phyloP scores from a whole-genome alignment of 192 early-diverging fungal genomes.

The Neocallimastix lanati region DNA sequence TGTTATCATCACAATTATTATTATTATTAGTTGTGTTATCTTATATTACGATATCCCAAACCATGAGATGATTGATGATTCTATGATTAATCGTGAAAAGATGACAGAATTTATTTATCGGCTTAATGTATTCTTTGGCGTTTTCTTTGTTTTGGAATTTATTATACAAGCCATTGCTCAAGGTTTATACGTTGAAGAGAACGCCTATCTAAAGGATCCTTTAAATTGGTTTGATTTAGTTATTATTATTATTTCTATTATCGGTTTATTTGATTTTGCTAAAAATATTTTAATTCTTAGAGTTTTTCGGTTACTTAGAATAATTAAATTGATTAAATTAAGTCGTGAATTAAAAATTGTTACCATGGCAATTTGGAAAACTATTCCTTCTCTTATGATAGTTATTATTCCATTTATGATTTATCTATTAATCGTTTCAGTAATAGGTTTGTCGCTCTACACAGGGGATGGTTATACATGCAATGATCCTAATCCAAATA shows the following conservation, averaged over 20 bases:
- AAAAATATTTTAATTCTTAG: not conserved
- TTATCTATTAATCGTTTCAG: not conserved
- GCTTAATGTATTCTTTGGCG: not conserved
- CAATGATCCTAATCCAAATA: not conserved
- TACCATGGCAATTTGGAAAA: not conserved
- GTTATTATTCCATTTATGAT: not conserved
- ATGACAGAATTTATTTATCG: not conserved
- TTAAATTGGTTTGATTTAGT: not conserved
- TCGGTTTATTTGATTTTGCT: not conserved
- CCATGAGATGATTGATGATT: not conserved
- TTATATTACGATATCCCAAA: not conserved
- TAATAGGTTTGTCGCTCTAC: not conserved
- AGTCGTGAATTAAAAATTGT: not conserved
- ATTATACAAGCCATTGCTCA: not conserved
- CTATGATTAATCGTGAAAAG: too few relatives aligned
- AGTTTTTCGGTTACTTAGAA: not conserved
- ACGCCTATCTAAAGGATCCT: not conserved
- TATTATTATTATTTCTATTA: not conserved
- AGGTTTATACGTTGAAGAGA: not conserved
- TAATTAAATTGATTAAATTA: not conserved
- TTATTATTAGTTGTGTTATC: not conserved
- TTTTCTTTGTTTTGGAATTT: not conserved
- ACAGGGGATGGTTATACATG: not conserved
- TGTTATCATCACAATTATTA: not conserved
- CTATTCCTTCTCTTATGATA: not conserved